Evolutionary conservation across 108 stramenopile genomes (phyloP), one percentile per base, ranked within the genome.

Genomic region (Hondaea fermentalgiana): DNA sequence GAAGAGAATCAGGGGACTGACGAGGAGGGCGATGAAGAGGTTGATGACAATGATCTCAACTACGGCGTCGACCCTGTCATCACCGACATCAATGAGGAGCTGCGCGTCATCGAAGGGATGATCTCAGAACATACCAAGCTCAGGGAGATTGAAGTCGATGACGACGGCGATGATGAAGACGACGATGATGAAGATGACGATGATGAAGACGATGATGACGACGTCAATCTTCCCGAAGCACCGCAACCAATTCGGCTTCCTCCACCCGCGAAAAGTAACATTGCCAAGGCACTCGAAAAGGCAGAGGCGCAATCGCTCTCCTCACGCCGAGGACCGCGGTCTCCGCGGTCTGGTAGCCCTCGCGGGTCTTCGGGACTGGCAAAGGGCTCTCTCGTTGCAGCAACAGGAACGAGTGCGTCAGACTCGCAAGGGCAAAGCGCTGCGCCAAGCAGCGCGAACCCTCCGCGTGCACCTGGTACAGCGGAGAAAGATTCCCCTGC

Each of bases 21-120:
- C n/a, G 76, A 83, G n/a, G 76, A 83, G n/a, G 76, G 49, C 49
- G 76, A 83, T 2, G 76, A 83, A 12, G 88, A 88, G 5, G 76
- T 28, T 12, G 76, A 83, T 6, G 76, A 83, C 0, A 45, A 47
- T 6, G 76, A 83, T 35, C 12, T 83, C 25, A 83, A 83, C 49
- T 83, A 83, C 1, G 76, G 76, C 28, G 49, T 83, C 4, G 76
- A 83, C 76, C 76, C 76, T 3, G 76, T 21, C n/a, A 25, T 83
- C 23, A 25, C 76, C n/a, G 76, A 83, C 51, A 47, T 83, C 28
- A 45, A 83, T 23, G 76, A 83, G 76, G 76, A 83, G 28, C 51
- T 83, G 6, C 76, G 76, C 76, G 76, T 83, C 49, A 53, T 83
- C 28, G 76, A 83, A 28, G 76, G 76, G 43, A 83, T 83, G 76